Base-by-base conservation (phyloP, 148 eudicot species). In the Camellia sinensis region DNA sequence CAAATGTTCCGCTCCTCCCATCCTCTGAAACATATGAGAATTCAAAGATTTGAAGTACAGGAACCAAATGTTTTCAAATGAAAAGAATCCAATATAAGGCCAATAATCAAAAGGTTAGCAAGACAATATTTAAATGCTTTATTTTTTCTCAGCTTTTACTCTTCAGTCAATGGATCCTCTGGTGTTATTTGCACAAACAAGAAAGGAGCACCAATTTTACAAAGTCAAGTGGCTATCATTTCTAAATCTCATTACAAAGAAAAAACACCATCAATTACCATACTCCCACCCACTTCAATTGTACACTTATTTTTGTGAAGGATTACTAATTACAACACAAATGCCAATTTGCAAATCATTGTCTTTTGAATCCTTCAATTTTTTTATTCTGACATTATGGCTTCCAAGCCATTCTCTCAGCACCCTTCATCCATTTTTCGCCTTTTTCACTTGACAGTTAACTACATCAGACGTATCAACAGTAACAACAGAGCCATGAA, bases 1-100 rank as follows among this genome's bases (percentile, higher is more conserved):
- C 80, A 84, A 93, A 96, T 71, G 90, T 88, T 45, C 97, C 98
- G 79, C 78, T 89, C 87, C 97, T 89, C 77, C 98, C 99, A 82
- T 96, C 97, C 85, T 96, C 99, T 96, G 89, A 84, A 82, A 76
- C 53, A 78, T 17, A 54, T 37, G 54, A 73, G n/a, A 17, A 37
- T 37, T 52, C 10, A 9, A n/a, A 12, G 41, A 21, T 73, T 12
- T 62, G 6, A 53, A 19, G 77, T 52, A 19, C 2, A 56, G 48
- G 22, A 45, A 68, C 48, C 37, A 53, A 74, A 70, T 46, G 71
- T 15, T n/a, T 29, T 1, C 45, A 18, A 74, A 43, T 10, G 68
- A 46, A 50, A 44, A 80, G 37, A 59, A 69, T 21, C 61, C n/a
- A 41, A 1, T 46, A 11, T 18, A 45, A 69, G 56, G 21, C 21